Evolutionary conservation across 2,329 filamentous ascomycete genomes (phyloP).

Genomic region (Calonectria leucothoes): DNA sequence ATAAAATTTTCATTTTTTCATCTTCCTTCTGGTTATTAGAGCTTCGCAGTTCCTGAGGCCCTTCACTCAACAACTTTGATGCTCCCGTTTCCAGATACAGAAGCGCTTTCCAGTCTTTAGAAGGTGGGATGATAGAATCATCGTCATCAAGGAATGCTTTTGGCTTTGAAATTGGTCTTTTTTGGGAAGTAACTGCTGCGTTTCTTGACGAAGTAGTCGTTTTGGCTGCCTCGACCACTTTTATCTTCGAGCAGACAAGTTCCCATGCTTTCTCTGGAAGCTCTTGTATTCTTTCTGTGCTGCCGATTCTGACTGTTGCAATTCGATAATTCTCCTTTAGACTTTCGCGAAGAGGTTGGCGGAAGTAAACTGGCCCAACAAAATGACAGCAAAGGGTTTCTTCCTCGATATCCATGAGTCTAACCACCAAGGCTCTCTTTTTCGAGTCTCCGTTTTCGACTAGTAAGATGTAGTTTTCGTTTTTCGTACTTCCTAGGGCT

Average conservation of each 20-base stretch:
- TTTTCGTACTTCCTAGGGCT: not conserved
- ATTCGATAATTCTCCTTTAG: not conserved
- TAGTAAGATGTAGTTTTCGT: not conserved
- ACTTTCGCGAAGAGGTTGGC: not conserved
- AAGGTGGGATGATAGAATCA: not conserved
- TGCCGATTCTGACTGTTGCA: not conserved
- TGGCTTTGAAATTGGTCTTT: not conserved
- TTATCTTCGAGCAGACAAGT: not conserved
- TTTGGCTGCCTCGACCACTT: not conserved
- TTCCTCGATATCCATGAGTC: not conserved
- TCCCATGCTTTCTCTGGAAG: not conserved
- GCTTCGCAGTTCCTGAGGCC: not conserved
- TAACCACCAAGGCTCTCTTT: not conserved
- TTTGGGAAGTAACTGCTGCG: not conserved
- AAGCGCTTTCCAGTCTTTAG: not conserved
- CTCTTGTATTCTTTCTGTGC: not conserved
- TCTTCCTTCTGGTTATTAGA: not conserved
- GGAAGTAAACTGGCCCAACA: not conserved
- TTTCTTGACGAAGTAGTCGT: not conserved
- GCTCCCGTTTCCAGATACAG: not conserved
- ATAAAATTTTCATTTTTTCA: not conserved
- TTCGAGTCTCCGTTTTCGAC: not conserved
- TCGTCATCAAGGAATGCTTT: not conserved
- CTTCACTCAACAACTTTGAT: not conserved
- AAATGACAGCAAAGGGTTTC: not conserved